Percentiles rank a stretch among this genome's conserved stretches.
Evolutionary conservation across 1,284 basidiomycete species (phyloP).

Genomic region (Cronartium ribicola): DNA sequence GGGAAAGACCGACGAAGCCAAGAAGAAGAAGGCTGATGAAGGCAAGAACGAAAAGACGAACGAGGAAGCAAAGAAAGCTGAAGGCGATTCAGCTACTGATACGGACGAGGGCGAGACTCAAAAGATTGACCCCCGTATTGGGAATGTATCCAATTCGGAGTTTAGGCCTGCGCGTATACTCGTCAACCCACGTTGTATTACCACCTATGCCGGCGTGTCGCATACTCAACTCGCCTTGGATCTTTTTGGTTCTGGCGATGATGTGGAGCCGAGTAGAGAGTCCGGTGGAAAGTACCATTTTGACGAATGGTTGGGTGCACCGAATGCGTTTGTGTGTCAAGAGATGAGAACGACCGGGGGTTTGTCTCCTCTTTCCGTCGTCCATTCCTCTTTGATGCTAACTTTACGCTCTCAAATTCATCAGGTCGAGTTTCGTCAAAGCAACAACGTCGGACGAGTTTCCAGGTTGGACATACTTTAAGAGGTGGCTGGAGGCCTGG

Average conservation of each 20-base stretch:
- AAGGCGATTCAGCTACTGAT: constrained; percentile 3
- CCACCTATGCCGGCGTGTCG: constrained; percentile 90
- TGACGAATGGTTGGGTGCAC: constrained; percentile 88
- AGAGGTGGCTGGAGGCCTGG: constrained; percentile 40
- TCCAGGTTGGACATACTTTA: constrained; percentile 28
- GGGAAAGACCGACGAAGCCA: constrained; percentile 43
- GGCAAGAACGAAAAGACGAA: constrained; percentile 39
- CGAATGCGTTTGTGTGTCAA: constrained; percentile 91
- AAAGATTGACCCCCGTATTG: constrained; percentile 45
- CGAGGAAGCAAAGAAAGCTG: constrained; percentile 1
- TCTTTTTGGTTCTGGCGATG: constrained; percentile 71
- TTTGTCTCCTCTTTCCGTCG: constrained; percentile 30
- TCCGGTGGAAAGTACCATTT: constrained; percentile 68
- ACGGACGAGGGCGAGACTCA: constrained; percentile 45
- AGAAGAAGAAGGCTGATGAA: constrained; percentile 45
- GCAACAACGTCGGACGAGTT: constrained; percentile 38
- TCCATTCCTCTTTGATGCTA: not conserved
- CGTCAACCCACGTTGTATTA: constrained; percentile 88
- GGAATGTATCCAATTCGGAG: constrained; percentile 72
- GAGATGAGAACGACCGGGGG: constrained; percentile 65
- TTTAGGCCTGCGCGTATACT: constrained; percentile 82
- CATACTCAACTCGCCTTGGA: constrained; percentile 87
- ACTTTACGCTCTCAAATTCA: not conserved
- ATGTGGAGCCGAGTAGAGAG: constrained; percentile 55
- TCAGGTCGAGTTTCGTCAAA: constrained; percentile 34